Conservation (phyloP, 2,329 filamentous ascomycete species). For the Escovopsis sp. region DNA sequence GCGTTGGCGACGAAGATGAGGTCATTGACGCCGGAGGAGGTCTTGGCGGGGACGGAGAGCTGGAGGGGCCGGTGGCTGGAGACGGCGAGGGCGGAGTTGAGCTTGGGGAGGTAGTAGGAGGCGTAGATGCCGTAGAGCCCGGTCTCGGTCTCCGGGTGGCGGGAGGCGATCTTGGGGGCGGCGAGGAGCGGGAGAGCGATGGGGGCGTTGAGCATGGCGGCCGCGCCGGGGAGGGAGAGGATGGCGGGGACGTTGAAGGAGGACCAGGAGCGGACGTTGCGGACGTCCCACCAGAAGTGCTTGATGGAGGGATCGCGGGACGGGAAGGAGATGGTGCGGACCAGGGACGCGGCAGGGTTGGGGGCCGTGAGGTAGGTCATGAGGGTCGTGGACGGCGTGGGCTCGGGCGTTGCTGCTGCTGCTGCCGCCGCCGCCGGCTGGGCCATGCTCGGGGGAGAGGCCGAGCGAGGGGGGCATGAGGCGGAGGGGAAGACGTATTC, state of each 20-base stretch:
- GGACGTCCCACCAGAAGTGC: slow-evolving; percentile 94
- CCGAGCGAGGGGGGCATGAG: slow-evolving; percentile 30
- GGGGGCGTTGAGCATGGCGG: slow-evolving; percentile 56
- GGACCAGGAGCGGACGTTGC: slow-evolving; percentile 72
- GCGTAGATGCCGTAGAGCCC: slow-evolving; percentile 63
- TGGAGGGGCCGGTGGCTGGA: slow-evolving; percentile 53
- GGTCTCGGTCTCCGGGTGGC: slow-evolving; percentile 64
- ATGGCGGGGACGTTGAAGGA: slow-evolving; percentile 63
- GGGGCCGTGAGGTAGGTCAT: slow-evolving; percentile 62
- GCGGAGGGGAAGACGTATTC: slow-evolving; percentile 28
- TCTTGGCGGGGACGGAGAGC: slow-evolving; percentile 27
- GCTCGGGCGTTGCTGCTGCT: slow-evolving; percentile 27
- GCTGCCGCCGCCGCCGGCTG: slow-evolving; percentile 10
- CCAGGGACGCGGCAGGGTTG: slow-evolving; percentile 71
- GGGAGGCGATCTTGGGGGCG: slow-evolving; percentile 38
- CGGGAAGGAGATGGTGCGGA: slow-evolving; percentile 61
- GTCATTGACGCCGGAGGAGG: slow-evolving; percentile 26
- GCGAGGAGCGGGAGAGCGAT: slow-evolving; percentile 49
- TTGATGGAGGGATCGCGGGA: slow-evolving; percentile 53
- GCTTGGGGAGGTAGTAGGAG: slow-evolving; percentile 67
- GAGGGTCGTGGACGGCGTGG: slow-evolving; percentile 49
- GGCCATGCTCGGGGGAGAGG: slow-evolving; percentile 28
- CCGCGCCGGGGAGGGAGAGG: slow-evolving; percentile 56
- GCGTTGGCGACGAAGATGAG: slow-evolving; percentile 53
- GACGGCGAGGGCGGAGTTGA: slow-evolving; percentile 70